Evolutionary conservation across 2,329 filamentous ascomycete genomes (phyloP).

Genomic region (Onygenales sp.): DNA sequence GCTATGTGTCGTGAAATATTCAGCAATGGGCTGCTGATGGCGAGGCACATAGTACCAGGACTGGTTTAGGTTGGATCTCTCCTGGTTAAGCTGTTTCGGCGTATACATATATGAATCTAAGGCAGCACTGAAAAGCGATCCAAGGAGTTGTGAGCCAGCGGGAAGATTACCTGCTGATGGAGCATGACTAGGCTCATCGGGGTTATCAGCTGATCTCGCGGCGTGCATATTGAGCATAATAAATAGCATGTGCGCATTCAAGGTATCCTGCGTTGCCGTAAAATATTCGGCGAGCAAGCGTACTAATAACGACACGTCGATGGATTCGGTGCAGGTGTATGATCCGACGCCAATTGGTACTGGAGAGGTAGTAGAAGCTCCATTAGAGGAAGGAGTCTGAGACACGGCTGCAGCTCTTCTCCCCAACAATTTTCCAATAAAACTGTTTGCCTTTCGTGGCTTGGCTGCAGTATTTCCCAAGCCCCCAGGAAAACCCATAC

Average conservation of each 20-base stretch:
- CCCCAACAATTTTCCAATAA: too few relatives aligned
- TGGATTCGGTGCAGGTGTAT: slow-evolving; percentile 45
- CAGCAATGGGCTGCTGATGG: slow-evolving; percentile 36
- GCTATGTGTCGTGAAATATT: slow-evolving; percentile 43
- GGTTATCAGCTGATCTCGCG: slow-evolving; percentile 35
- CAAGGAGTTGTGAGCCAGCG: slow-evolving; percentile 32
- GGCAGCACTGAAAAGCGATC: slow-evolving; percentile 38
- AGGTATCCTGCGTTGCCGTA: slow-evolving; percentile 41
- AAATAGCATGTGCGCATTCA: slow-evolving; percentile 45
- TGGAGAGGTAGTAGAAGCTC: slow-evolving; percentile 12
- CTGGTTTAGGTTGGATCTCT: slow-evolving; percentile 48
- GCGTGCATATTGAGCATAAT: slow-evolving; percentile 53
- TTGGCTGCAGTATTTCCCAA: too few relatives aligned
- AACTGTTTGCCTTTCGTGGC: too few relatives aligned
- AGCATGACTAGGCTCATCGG: slow-evolving; percentile 32
- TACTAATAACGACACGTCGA: slow-evolving; percentile 43
- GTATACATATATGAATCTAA: slow-evolving; percentile 47
- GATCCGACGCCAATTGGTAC: slow-evolving; percentile 41
- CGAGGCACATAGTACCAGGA: slow-evolving; percentile 45
- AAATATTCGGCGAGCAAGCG: slow-evolving; percentile 46
- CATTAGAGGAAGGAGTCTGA: neutral
- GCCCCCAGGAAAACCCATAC: too few relatives aligned
- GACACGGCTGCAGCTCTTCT: too few relatives aligned
- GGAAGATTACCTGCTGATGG: slow-evolving; percentile 39
- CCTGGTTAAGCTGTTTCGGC: slow-evolving; percentile 37